phyloP scores from a whole-genome alignment of 306 rosid genomes.

The Dryas alaskensis region DNA sequence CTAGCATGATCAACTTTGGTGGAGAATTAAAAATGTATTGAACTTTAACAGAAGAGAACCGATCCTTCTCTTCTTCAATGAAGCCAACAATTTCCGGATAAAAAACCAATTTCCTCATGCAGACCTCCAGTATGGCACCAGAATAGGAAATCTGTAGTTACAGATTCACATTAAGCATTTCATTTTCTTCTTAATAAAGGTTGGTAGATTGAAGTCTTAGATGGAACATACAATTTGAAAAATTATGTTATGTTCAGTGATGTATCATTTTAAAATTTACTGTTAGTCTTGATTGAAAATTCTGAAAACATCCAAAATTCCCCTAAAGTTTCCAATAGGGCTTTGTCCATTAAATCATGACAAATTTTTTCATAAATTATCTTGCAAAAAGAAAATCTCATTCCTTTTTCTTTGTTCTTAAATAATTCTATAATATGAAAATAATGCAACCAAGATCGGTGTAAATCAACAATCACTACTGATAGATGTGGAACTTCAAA shows the following conservation, averaged over 20 bases:
- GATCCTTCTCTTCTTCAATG: slow-evolving; percentile 85
- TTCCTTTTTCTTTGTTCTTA: neutral
- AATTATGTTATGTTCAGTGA: neutral
- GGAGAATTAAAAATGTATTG: slow-evolving; percentile 85
- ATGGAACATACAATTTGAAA: neutral
- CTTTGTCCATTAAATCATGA: neutral
- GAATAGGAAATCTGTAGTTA: slow-evolving; percentile 66
- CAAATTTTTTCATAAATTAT: neutral
- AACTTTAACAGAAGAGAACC: slow-evolving; percentile 68
- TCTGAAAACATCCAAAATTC: neutral
- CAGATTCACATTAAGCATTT: slow-evolving; percentile 1
- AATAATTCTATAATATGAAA: neutral
- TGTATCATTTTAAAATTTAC: neutral
- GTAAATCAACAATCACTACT: neutral
- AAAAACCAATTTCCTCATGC: slow-evolving; percentile 95
- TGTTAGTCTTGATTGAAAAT: neutral
- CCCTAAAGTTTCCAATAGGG: neutral
- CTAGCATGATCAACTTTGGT: slow-evolving; percentile 81
- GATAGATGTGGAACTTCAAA: neutral
- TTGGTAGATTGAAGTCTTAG: neutral
- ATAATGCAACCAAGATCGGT: neutral
- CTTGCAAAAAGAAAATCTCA: neutral
- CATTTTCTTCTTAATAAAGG: neutral
- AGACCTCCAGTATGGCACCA: slow-evolving; percentile 83
- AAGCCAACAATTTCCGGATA: slow-evolving; percentile 92